Evolutionary conservation across 2,329 filamentous ascomycete species (phyloP).

Genomic region (Hypomyces rosellus): DNA sequence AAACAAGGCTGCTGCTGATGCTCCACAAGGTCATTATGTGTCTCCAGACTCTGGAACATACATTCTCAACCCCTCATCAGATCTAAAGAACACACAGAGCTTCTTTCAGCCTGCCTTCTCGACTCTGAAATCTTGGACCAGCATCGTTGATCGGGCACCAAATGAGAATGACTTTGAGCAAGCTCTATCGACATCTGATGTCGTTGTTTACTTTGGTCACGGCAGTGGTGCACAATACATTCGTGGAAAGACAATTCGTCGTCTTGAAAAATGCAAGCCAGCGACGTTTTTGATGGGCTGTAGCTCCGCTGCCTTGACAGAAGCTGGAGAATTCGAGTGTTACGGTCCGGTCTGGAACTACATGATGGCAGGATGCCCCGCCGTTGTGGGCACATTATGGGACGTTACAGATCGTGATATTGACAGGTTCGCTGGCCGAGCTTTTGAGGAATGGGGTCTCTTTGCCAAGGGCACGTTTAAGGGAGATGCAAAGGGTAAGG

Average conservation of each 20-base stretch:
- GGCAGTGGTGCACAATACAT: constrained; percentile 94
- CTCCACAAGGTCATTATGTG: constrained; percentile 45
- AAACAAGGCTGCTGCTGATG: constrained; percentile 11
- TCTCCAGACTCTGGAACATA: constrained; percentile 57
- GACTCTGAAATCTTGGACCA: constrained; percentile 63
- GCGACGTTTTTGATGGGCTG: constrained; percentile 91
- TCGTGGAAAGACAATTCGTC: constrained; percentile 72
- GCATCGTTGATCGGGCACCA: constrained; percentile 62
- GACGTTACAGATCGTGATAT: constrained; percentile 98
- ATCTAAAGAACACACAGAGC: constrained; percentile 72
- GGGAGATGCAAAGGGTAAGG: constrained; percentile 23
- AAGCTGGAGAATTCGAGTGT: constrained; percentile 84
- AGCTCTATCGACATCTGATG: constrained; percentile 58
- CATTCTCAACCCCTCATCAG: constrained; percentile 83
- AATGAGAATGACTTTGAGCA: constrained; percentile 70
- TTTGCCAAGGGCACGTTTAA: constrained; percentile 43
- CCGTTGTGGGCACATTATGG: constrained; percentile 90
- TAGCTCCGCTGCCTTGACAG: constrained; percentile 70
- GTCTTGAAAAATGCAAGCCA: constrained; percentile 66
- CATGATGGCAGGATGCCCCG: constrained; percentile 78
- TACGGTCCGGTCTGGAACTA: constrained; percentile 88
- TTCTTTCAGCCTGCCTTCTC: constrained; percentile 63
- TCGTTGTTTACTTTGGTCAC: constrained; percentile 93
- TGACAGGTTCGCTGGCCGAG: constrained; percentile 75
- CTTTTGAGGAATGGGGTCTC: constrained; percentile 84